Percentiles rank a stretch among this genome's conserved stretches.
phyloP scores from a whole-genome alignment of 768 basidiomycete genomes.

The Boletus sp. region DNA sequence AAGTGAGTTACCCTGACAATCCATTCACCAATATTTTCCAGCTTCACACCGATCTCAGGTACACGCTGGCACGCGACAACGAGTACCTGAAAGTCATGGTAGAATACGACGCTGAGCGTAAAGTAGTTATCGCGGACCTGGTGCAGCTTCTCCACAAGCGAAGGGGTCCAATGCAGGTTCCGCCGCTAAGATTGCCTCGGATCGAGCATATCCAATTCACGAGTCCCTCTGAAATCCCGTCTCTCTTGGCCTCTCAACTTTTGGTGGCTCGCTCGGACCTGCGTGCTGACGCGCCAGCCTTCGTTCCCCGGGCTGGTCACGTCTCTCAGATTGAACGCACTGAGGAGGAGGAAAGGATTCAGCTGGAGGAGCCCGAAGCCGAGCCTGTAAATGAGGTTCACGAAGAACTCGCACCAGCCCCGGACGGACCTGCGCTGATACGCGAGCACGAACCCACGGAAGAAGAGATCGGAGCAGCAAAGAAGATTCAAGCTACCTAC shows the following conservation, averaged over 20 bases:
- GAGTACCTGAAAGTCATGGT: constrained; percentile 15
- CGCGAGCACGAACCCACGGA: constrained; percentile 21
- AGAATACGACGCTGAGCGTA: constrained; percentile 8
- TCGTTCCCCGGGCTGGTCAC: constrained; percentile 9
- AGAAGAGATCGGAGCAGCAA: constrained; percentile 27
- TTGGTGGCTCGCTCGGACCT: constrained; percentile 15
- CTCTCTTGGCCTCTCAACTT: constrained; percentile 22
- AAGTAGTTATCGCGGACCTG: constrained; percentile 19
- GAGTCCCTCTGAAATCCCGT: constrained; percentile 30
- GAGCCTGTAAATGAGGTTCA: constrained; percentile 3
- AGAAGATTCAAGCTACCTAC: constrained; percentile 21
- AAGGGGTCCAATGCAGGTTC: neutral
- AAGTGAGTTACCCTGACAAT: neutral
- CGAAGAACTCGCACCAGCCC: constrained; percentile 6
- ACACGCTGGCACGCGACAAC: neutral
- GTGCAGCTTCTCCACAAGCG: constrained; percentile 25
- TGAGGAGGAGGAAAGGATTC: neutral
- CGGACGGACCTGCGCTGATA: constrained; percentile 15
- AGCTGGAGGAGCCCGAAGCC: neutral
- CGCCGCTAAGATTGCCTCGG: constrained; percentile 4
- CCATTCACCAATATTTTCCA: neutral
- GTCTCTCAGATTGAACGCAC: neutral
- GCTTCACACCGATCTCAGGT: neutral
- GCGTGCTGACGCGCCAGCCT: constrained; percentile 16
- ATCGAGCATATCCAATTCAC: constrained; percentile 34